Percentiles rank a stretch among this genome's conserved stretches.
These are phyloP conservation scores for Calonectria pauciramosa DNA, from an alignment of 2,329 filamentous ascomycete species.

Conservation along the genomic window DNA sequence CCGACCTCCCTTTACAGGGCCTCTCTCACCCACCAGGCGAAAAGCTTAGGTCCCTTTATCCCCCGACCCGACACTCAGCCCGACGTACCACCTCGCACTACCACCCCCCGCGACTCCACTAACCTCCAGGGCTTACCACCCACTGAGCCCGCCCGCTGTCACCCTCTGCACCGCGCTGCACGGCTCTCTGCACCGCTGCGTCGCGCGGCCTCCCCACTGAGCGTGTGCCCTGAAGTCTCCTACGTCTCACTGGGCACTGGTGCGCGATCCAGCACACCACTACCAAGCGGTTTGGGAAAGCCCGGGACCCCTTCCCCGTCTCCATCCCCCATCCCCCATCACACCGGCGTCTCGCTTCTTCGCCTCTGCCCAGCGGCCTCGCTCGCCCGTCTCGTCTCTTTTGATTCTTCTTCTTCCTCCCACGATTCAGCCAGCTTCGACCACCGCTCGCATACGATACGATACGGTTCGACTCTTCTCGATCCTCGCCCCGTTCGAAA, in stretches of 20 bases:
- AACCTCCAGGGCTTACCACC: conserved; percentile 24
- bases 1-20: conserved; percentile 16
- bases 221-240: conserved; percentile 16
- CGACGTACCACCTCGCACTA: conserved; percentile 16
- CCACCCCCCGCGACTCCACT: conserved; percentile 16
- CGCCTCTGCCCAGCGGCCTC: conserved; percentile 24
- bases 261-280: conserved; percentile 24
- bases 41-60: conserved; percentile 11
- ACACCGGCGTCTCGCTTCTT: conserved; percentile 25
- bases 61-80: conserved; percentile 17
- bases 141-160: conserved; percentile 18
- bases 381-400: conserved; percentile 32
- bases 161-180: conserved; percentile 11
- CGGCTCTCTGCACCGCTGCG: background rate
- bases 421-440: conserved; percentile 25
- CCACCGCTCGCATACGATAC: conserved; percentile 28
- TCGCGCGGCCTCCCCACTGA: conserved; percentile 21
- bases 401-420: conserved; percentile 30
- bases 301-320: conserved; percentile 30
- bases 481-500: conserved; percentile 37
- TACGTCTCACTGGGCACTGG: conserved; percentile 12
- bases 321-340: conserved; percentile 21
- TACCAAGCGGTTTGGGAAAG: conserved; percentile 31
- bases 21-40: conserved; percentile 3
- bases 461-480: conserved; percentile 23